Evolutionary conservation across 2,329 filamentous ascomycete genomes (phyloP).

Genomic region (Claviceps fusiformis): DNA sequence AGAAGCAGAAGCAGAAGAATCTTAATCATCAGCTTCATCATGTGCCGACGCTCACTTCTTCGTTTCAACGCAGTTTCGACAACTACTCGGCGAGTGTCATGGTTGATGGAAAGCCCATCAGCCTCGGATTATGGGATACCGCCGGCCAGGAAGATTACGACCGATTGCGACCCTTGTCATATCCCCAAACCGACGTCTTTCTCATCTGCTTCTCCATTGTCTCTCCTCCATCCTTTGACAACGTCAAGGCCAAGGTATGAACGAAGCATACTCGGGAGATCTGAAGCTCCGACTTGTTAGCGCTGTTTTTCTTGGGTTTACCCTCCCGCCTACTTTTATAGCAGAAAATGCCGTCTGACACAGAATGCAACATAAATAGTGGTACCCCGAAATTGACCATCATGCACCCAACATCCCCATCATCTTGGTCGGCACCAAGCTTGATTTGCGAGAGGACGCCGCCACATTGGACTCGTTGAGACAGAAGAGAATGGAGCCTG

Average conservation of each 20-base stretch:
- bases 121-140: conserved; percentile 94
- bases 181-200: conserved; percentile 97
- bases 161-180: conserved; percentile 82
- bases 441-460: conserved; percentile 84
- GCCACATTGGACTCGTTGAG: conserved; percentile 69
- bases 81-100: conserved; percentile 99
- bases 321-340: background rate
- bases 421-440: conserved; percentile 92
- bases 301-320: background rate
- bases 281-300: background rate
- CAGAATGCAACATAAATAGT: conserved; percentile 36
- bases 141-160: conserved; percentile 98
- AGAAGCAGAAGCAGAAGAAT: no score
- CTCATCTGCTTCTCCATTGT: conserved; percentile 98
- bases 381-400: conserved; percentile 95
- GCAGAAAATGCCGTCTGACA: background rate
- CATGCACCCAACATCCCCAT: conserved; percentile 92
- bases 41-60: conserved; percentile 4
- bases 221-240: conserved; percentile 94
- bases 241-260: conserved; percentile 91
- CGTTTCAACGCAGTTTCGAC: conserved; percentile 56
- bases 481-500: conserved; percentile 87
- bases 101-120: conserved; percentile 97
- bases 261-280: background rate
- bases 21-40: background rate